Percentiles rank a stretch among this genome's conserved stretches.
Evolutionary conservation across 1,284 basidiomycete species (phyloP).

Genomic region (Ustilago esculenta): DNA sequence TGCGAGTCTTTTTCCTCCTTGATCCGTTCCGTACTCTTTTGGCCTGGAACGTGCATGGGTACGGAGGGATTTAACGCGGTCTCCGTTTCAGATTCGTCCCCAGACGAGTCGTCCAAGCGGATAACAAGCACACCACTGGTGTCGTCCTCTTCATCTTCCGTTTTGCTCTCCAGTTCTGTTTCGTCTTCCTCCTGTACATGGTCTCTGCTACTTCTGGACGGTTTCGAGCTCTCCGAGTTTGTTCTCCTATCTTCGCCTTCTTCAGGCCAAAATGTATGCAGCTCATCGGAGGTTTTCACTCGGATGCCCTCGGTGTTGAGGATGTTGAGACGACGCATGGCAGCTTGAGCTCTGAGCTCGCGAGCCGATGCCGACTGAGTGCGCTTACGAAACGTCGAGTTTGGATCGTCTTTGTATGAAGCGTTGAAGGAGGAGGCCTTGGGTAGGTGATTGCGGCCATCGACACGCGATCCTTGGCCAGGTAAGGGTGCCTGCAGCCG

Average conservation of each 20-base stretch:
- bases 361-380: constrained; percentile 36
- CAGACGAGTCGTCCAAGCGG: constrained; percentile 24
- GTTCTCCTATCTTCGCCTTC: not conserved
- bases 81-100: constrained; percentile 3
- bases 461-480: constrained; percentile 49
- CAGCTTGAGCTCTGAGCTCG: constrained; percentile 46
- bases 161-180: constrained; percentile 18
- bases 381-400: constrained; percentile 56
- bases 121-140: constrained; percentile 22
- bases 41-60: not conserved
- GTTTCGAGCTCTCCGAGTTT: not conserved
- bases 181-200: constrained; percentile 13
- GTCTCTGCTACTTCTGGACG: not conserved
- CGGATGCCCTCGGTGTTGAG: constrained; percentile 8
- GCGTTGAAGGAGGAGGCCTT: constrained; percentile 30
- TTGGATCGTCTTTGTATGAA: constrained; percentile 48
- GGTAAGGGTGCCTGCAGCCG: constrained; percentile 29
- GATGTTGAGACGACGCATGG: constrained; percentile 23
- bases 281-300: not conserved
- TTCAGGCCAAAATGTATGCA: constrained; percentile 8
- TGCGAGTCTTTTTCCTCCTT: constrained; percentile 19
- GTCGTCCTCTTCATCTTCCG: constrained; percentile 25
- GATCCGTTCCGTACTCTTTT: not conserved
- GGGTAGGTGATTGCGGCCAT: constrained; percentile 44
- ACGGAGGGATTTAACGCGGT: not conserved